Conservation (phyloP, 352 stramenopile genomes). For the Phytophthora sansomeana region DNA sequence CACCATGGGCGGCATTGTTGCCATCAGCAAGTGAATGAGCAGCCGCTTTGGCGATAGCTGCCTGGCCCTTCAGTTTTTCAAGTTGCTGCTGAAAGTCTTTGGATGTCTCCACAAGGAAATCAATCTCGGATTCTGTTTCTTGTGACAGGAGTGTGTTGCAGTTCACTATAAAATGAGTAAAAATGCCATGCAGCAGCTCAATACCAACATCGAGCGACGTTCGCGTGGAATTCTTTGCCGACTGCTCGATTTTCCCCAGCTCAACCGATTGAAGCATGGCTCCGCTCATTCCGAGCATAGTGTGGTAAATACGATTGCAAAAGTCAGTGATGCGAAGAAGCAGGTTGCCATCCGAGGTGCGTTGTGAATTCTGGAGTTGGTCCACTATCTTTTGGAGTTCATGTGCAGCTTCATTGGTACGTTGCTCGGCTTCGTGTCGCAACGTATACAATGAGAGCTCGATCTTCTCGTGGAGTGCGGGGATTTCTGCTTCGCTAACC, state of each 20-base stretch:
- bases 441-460: slow-evolving; percentile 54
- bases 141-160: slow-evolving; percentile 21
- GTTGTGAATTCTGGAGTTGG: slow-evolving; percentile 36
- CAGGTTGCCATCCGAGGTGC: slow-evolving; percentile 21
- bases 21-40: slow-evolving; percentile 12
- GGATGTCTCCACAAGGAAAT: slow-evolving; percentile 45
- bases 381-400: slow-evolving; percentile 47
- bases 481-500: slow-evolving; percentile 52
- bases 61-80: slow-evolving; percentile 60
- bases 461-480: slow-evolving; percentile 44
- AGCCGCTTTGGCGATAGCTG: slow-evolving; percentile 40
- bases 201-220: slow-evolving; percentile 48
- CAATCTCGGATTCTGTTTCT: slow-evolving; percentile 28
- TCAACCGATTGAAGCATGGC: slow-evolving; percentile 57
- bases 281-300: slow-evolving; percentile 57
- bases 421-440: slow-evolving; percentile 54
- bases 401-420: slow-evolving; percentile 45
- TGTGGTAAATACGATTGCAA: slow-evolving; percentile 55
- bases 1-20: slow-evolving; percentile 17
- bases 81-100: slow-evolving; percentile 55
- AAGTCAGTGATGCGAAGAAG: slow-evolving; percentile 38
- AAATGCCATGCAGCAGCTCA: slow-evolving; percentile 48
- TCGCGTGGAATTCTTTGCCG: slow-evolving; percentile 17
- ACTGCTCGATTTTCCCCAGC: slow-evolving; percentile 35
- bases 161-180: slow-evolving; percentile 45